These are phyloP conservation scores for Russula foetens DNA, from an alignment of 768 basidiomycete species.

Conservation along the genomic window DNA sequence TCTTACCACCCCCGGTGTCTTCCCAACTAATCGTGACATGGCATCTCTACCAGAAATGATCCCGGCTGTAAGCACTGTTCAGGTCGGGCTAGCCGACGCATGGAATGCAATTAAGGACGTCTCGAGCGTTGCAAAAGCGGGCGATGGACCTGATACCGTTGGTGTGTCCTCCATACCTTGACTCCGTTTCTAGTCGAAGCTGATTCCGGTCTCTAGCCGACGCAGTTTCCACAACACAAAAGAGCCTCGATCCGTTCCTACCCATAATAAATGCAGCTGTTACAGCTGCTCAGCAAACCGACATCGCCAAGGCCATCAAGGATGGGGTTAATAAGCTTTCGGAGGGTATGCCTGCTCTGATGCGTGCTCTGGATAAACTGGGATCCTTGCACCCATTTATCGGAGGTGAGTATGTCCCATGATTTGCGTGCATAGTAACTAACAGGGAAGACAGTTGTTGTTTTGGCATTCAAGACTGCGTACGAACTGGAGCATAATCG, in stretches of 20 bases:
- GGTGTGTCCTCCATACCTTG: not conserved
- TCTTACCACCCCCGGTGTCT: not conserved
- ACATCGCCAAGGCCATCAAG: slow-evolving; percentile 6
- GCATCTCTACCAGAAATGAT: not conserved
- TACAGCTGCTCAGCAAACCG: not conserved
- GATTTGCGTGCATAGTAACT: too few relatives aligned
- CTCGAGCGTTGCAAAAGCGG: not conserved
- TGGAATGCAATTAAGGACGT: not conserved
- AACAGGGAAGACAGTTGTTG: slow-evolving; percentile 31
- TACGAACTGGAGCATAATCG: slow-evolving; percentile 40
- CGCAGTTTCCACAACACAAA: not conserved
- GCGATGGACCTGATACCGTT: not conserved
- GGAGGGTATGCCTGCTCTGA: slow-evolving; percentile 23
- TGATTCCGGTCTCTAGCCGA: not conserved
- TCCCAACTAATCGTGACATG: not conserved
- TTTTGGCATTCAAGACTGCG: slow-evolving; percentile 42
- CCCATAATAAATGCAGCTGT: not conserved
- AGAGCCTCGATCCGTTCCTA: not conserved
- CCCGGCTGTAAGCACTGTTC: not conserved
- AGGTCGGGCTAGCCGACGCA: not conserved
- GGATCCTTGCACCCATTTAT: slow-evolving; percentile 26
- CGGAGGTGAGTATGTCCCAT: slow-evolving; percentile 17
- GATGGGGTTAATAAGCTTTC: slow-evolving; percentile 21
- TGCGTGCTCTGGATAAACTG: slow-evolving; percentile 26
- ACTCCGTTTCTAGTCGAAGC: not conserved